Percentiles rank a stretch among this genome's conserved stretches.
phyloP scores from a whole-genome alignment of 306 rosid genomes.

The Glycine tomentella region DNA sequence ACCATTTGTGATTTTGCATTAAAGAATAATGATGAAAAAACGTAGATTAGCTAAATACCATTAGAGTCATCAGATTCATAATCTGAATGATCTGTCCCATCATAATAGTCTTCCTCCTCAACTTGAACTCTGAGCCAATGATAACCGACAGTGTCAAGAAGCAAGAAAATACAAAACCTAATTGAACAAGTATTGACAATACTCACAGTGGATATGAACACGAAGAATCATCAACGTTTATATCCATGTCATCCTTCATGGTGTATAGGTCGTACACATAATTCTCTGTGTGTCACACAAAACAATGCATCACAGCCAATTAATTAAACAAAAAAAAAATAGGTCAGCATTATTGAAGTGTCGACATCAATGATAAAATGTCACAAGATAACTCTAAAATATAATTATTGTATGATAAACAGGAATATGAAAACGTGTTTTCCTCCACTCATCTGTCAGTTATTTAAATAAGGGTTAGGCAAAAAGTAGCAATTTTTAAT shows the following conservation, averaged over 20 bases:
- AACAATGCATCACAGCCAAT: conserved; percentile 36
- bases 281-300: conserved; percentile 60
- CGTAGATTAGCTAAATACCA: conserved; percentile 57
- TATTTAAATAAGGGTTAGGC: conserved; percentile 25
- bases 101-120: conserved; percentile 75
- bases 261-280: conserved; percentile 87
- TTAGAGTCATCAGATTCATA: conserved; percentile 82
- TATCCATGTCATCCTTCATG: conserved; percentile 58
- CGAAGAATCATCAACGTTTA: conserved; percentile 47
- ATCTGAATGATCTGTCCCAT: conserved; percentile 74
- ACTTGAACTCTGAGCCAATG: conserved; percentile 75
- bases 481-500: conserved; percentile 36
- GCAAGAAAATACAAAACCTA: conserved; percentile 18
- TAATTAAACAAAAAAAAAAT: conserved; percentile 20
- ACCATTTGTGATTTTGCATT: background rate
- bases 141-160: conserved; percentile 38
- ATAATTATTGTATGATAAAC: conserved; percentile 2
- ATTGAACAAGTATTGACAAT: conserved; percentile 37
- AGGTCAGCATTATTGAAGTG: conserved; percentile 16
- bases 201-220: conserved; percentile 80
- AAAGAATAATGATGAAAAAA: conserved; percentile 31
- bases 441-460: background rate
- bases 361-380: conserved; percentile 18
- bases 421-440: conserved; percentile 14
- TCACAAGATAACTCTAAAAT: conserved; percentile 15